phyloP scores from a whole-genome alignment of 345 rosid genomes.

The Gossypium stocksii region DNA sequence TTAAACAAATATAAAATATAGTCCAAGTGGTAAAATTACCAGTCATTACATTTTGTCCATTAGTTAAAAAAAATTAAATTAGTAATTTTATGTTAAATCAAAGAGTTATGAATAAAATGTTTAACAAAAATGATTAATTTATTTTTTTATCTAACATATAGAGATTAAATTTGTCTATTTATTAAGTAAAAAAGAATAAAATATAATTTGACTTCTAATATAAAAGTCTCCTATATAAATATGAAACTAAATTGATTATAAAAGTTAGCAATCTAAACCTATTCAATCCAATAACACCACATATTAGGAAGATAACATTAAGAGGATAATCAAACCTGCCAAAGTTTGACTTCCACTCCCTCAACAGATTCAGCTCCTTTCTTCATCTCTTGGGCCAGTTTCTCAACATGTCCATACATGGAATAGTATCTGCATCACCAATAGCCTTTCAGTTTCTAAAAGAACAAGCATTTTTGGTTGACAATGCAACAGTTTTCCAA shows the following conservation, averaged over 20 bases:
- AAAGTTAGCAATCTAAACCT: background rate
- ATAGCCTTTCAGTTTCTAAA: background rate
- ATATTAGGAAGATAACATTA: background rate
- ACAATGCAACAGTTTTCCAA: background rate
- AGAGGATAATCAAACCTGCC: constrained; percentile 46
- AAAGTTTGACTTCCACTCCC: constrained; percentile 60
- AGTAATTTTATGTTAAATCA: too few species aligned
- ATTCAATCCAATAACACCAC: background rate
- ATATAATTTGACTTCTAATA: accelerated
- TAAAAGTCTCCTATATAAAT: accelerated
- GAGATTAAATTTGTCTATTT: too few species aligned
- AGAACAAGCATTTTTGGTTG: background rate
- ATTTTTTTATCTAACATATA: too few species aligned
- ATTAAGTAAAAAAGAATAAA: too few species aligned
- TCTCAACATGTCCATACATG: constrained; percentile 74
- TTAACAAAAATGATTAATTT: too few species aligned
- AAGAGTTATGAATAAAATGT: too few species aligned
- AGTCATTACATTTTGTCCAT: too few species aligned
- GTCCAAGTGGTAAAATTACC: too few species aligned
- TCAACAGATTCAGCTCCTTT: constrained; percentile 64
- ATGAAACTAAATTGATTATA: too few species aligned
- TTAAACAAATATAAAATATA: background rate
- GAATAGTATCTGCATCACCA: constrained; percentile 53
- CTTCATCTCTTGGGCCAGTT: constrained; percentile 59
- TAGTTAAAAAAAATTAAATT: too few species aligned